phyloP scores from a whole-genome alignment of 331 rosid species.

The Spiraea crenata region DNA sequence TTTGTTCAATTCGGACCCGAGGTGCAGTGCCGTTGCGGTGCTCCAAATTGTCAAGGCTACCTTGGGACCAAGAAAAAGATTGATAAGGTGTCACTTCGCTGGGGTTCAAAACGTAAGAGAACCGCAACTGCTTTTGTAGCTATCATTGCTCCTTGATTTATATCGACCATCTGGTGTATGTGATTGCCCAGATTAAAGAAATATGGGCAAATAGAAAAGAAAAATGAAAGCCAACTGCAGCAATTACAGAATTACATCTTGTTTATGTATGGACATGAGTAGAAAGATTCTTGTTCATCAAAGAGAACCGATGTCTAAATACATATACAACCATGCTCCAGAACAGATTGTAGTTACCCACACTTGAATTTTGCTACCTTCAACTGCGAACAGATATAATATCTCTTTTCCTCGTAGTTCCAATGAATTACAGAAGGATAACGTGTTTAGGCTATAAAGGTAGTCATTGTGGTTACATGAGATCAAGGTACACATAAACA shows the following conservation, averaged over 20 bases:
- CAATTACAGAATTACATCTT: not conserved
- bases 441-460: too few species aligned
- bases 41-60: constrained; percentile 51
- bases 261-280: not conserved
- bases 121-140: constrained; percentile 42
- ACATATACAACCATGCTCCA: too few species aligned
- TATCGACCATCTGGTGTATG: constrained; percentile 6
- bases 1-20: constrained; percentile 64
- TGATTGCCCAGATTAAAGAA: constrained; percentile 3
- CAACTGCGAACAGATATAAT: too few species aligned
- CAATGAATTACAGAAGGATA: too few species aligned
- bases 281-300: not conserved
- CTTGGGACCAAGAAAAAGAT: constrained; percentile 54
- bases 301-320: too few species aligned
- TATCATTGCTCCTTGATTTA: constrained; percentile 33
- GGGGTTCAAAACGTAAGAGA: constrained; percentile 90
- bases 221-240: not conserved
- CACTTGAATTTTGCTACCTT: too few species aligned
- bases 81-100: constrained; percentile 38
- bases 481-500: too few species aligned
- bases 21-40: constrained; percentile 52
- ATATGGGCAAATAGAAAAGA: not conserved
- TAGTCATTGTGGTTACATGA: too few species aligned
- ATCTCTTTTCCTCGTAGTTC: too few species aligned
- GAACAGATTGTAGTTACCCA: too few species aligned